These are phyloP conservation scores for Galium porrigens DNA, from an alignment of 305 asterid species.

Conservation along the genomic window DNA sequence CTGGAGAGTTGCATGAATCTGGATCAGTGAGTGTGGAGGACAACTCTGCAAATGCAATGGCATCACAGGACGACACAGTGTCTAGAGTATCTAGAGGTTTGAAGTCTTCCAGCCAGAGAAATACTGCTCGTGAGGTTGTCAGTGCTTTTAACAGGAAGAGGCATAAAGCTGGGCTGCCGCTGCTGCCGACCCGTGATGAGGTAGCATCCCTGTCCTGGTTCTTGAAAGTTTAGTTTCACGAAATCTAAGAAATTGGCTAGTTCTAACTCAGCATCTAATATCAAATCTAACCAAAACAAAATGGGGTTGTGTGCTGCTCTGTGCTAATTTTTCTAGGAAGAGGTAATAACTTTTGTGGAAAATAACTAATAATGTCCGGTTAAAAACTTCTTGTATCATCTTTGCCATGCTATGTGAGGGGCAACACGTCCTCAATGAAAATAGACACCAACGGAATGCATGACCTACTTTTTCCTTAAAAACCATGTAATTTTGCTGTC, in stretches of 20 bases:
- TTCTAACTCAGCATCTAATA: not conserved
- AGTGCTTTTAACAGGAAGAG: constrained; percentile 32
- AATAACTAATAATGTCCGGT: not conserved
- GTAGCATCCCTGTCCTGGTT: constrained; percentile 21
- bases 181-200: constrained; percentile 29
- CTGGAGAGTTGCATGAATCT: constrained; percentile 24
- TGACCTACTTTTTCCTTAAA: not conserved
- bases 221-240: not conserved
- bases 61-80: constrained; percentile 19
- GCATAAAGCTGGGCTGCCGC: constrained; percentile 23
- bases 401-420: not conserved
- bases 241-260: not conserved
- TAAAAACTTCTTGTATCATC: not conserved
- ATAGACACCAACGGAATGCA: not conserved
- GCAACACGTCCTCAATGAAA: not conserved
- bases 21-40: constrained; percentile 23
- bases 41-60: constrained; percentile 22
- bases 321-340: not conserved
- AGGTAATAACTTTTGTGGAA: not conserved
- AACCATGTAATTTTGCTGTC: not conserved
- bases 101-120: constrained; percentile 22
- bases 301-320: not conserved
- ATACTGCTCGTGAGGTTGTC: constrained; percentile 23
- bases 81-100: constrained; percentile 15
- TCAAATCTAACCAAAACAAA: not conserved